Evolutionary conservation across 108 stramenopile genomes (phyloP).

Genomic region (Fistulifera solaris): DNA sequence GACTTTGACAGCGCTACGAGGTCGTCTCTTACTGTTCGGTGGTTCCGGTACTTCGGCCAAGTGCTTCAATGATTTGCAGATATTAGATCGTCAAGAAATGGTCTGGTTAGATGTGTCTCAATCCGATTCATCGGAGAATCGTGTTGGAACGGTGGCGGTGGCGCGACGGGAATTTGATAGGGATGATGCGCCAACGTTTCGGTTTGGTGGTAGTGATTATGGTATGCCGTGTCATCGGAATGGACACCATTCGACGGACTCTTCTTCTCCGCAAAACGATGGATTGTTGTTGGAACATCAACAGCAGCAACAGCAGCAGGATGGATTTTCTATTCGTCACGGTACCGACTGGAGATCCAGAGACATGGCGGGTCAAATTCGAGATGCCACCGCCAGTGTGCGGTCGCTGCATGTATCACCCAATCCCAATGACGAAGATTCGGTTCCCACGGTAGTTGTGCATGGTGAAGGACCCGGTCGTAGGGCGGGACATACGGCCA

Average conservation of each 20-base stretch:
- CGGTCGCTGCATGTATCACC: conserved; percentile 3
- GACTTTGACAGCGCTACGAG: conserved; percentile 82
- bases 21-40: conserved; percentile 84
- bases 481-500: conserved; percentile 90
- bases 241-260: too few relatives aligned
- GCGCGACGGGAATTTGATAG: conserved; percentile 1
- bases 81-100: conserved; percentile 82
- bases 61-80: conserved; percentile 89
- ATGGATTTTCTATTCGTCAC: conserved; percentile 7
- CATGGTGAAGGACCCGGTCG: conserved; percentile 71
- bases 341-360: conserved; percentile 54
- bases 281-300: not conserved
- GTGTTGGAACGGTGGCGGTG: not conserved
- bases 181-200: not conserved
- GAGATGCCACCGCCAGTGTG: conserved; percentile 1
- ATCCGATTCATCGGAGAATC: conserved; percentile 10
- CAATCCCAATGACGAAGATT: conserved; percentile 85
- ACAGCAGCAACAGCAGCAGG: not conserved
- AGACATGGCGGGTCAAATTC: conserved; percentile 24
- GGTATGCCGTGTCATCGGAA: not conserved
- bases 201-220: conserved; percentile 8
- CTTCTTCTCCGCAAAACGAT: too few relatives aligned
- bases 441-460: conserved; percentile 56
- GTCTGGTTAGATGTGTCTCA: conserved; percentile 84
- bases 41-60: conserved; percentile 75